phyloP scores from a whole-genome alignment of 306 rosid species.

The Vachellia collinsii region DNA sequence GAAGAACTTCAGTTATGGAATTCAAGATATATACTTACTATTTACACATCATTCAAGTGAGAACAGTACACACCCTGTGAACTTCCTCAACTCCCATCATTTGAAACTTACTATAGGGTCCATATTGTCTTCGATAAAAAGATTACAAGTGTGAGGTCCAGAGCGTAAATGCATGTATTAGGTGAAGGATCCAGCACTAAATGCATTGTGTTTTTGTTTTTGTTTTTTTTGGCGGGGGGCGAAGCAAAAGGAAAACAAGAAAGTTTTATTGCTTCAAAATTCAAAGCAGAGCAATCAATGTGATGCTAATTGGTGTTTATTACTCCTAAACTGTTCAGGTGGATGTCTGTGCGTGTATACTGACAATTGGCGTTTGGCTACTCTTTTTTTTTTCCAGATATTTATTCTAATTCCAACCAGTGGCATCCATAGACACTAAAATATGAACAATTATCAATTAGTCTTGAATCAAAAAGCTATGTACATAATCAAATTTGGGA shows the following conservation, averaged over 20 bases:
- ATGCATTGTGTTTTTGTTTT: too few species aligned
- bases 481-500: neutral
- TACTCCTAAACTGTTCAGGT: conserved; percentile 4
- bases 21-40: neutral
- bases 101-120: neutral
- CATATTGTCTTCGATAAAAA: neutral
- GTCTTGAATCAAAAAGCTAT: neutral
- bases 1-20: neutral
- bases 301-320: conserved; percentile 12
- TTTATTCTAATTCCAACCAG: neutral
- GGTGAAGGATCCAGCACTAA: neutral
- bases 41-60: neutral
- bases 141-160: conserved; percentile 2
- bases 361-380: neutral
- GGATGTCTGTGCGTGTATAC: neutral
- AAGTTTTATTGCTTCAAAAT: conserved; percentile 15
- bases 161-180: neutral
- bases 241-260: neutral
- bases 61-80: neutral
- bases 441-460: neutral
- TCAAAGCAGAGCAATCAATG: conserved; percentile 13
- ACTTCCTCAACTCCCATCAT: neutral
- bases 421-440: neutral
- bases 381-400: neutral
- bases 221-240: too few species aligned